Base-by-base conservation (phyloP, 495 filamentous ascomycete genomes). In the Talaromyces ruber region DNA sequence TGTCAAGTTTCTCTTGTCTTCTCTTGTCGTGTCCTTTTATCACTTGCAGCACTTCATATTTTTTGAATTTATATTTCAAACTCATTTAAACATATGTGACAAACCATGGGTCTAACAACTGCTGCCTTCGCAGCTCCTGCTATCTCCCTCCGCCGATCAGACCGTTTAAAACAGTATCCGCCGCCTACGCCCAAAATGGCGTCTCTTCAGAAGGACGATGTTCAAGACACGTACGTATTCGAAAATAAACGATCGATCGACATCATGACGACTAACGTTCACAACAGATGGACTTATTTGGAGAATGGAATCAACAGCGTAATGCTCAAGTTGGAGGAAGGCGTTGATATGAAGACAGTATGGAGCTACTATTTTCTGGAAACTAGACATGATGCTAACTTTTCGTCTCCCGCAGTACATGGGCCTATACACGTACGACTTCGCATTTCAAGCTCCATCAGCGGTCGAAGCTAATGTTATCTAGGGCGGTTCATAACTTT, bases 401-500 rank as follows among this genome's bases (percentile, higher is more conserved):
- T 53, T 14, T 24, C 16, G 54, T 47, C 29, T 63, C 43, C 56
- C 25, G 30, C 72, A 90, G 90, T 98, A 98, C 74, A 97, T 98
- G 94, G 90, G 89, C 45, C 86, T 98, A 61, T 98, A 98, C 80
- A 97, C 94, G 90, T 92, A 72, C 63, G 88, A 79, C 26, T 14
- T 57, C 21, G 26, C 43, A 58, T 26, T 26, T 24, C 63, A 58
- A 11, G 12, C 62, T 8, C 51, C 25, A 63, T 65, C n/a, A 60
- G 54, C 59, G 51, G 47, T 43, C 14, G 25, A 43, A 29, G 37
- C 58, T n/a, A 62, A 68, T n/a, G 18, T 18, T 60, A 32, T 53
- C 32, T 65, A 94, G 90, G 26, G 92, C 93, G 60, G 93, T 99
- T 28, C 95, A 99, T 73, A 96, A 99, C 78, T 99, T 99, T 71